phyloP scores from a whole-genome alignment of 2,329 filamentous ascomycete genomes.

The Canariomyces notabilis region DNA sequence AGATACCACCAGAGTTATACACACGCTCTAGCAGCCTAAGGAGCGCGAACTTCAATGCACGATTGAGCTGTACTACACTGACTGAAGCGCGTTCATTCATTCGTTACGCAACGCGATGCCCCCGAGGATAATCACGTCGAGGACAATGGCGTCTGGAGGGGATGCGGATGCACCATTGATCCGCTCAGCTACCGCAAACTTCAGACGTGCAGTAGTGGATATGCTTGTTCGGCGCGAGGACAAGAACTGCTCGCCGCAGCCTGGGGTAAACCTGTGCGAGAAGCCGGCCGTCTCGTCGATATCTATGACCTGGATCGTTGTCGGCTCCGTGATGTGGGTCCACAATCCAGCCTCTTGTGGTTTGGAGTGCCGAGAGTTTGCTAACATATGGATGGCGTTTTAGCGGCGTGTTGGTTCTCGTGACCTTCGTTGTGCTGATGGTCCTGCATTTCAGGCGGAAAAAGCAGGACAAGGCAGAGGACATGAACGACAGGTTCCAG shows the following conservation, averaged over 20 bases:
- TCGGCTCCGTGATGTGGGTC: conserved; percentile 21
- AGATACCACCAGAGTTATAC: too few species aligned
- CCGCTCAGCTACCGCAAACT: conserved; percentile 2
- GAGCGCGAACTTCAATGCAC: too few species aligned
- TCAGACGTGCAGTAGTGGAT: conserved; percentile 12
- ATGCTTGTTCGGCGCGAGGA: conserved; percentile 18
- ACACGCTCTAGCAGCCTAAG: too few species aligned
- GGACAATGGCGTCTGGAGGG: background rate
- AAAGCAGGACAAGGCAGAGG: conserved; percentile 21
- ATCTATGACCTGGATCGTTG: conserved; percentile 20
- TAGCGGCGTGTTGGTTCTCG: conserved; percentile 18
- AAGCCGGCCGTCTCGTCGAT: conserved; percentile 20
- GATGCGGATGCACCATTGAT: background rate
- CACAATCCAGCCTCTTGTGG: background rate
- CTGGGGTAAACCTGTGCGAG: conserved; percentile 20
- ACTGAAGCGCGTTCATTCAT: too few species aligned
- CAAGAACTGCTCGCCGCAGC: conserved; percentile 11
- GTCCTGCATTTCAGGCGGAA: conserved; percentile 20
- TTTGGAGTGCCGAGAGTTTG: background rate
- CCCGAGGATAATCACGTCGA: background rate
- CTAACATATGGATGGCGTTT: background rate
- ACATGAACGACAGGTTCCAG: conserved; percentile 21
- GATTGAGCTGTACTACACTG: too few species aligned
- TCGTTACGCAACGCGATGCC: too few species aligned
- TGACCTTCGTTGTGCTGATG: conserved; percentile 11